These are phyloP conservation scores for Phragmites australis DNA, from an alignment of 176 grass and related monocot species.

Conservation along the genomic window DNA sequence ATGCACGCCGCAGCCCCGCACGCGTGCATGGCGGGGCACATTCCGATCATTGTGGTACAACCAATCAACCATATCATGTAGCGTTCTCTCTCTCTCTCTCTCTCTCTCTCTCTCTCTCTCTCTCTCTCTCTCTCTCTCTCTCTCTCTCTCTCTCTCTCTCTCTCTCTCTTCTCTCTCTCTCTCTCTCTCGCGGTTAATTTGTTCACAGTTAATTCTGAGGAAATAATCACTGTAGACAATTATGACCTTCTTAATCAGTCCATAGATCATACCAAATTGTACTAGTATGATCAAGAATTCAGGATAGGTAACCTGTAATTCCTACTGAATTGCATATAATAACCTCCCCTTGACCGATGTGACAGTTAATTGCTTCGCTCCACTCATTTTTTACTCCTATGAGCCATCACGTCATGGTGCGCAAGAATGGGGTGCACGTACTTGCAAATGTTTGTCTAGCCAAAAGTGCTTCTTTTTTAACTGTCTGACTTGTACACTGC, in stretches of 20 bases:
- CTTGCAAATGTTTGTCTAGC: conserved; percentile 29
- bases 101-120: not conserved
- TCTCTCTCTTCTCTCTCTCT: not conserved
- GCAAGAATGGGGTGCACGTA: conserved; percentile 1
- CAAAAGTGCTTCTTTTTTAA: conserved; percentile 36
- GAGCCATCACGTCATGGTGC: not conserved
- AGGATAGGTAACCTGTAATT: conserved; percentile 46
- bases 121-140: not conserved
- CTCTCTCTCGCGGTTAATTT: conserved; percentile 5
- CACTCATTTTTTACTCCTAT: not conserved
- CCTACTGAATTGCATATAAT: conserved; percentile 44
- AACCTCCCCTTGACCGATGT: conserved; percentile 18
- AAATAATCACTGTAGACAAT: conserved; percentile 42
- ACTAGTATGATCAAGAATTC: conserved; percentile 38
- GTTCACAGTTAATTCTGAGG: conserved; percentile 32
- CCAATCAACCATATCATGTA: not conserved
- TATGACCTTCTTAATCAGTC: conserved; percentile 22
- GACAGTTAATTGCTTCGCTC: not conserved
- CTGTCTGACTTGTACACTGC: conserved; percentile 46
- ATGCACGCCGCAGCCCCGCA: conserved; percentile 14
- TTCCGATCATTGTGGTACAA: conserved; percentile 24
- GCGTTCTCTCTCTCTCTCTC: not conserved
- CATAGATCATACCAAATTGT: conserved; percentile 24
- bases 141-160: not conserved
- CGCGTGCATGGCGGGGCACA: not conserved